Evolutionary conservation across 768 basidiomycete species (phyloP).

Genomic region (Boletus insuetus): DNA sequence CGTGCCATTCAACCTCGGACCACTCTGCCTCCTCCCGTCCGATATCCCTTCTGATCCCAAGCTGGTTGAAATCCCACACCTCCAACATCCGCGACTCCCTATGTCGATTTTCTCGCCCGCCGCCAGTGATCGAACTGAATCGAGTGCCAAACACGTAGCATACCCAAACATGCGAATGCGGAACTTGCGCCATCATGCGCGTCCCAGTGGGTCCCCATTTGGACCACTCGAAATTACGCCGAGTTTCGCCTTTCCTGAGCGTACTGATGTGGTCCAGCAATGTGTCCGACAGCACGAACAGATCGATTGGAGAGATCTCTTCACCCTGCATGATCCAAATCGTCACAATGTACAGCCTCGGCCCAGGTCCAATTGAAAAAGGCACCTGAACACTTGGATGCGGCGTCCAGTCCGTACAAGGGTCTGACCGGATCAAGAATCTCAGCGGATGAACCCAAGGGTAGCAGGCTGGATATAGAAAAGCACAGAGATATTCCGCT

Average conservation of each 20-base stretch:
- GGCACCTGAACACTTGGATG: conserved; percentile 37
- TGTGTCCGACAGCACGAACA: conserved; percentile 43
- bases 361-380: conserved; percentile 41
- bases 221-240: conserved; percentile 40
- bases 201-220: conserved; percentile 51
- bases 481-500: conserved; percentile 35
- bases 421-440: conserved; percentile 52
- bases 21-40: conserved; percentile 1
- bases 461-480: conserved; percentile 41
- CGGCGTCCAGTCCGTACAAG: conserved; percentile 46
- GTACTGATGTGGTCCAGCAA: conserved; percentile 28
- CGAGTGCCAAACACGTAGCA: conserved; percentile 55
- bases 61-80: conserved; percentile 53
- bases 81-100: conserved; percentile 27
- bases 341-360: conserved; percentile 48
- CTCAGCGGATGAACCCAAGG: conserved; percentile 26
- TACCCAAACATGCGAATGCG: conserved; percentile 48
- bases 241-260: conserved; percentile 12
- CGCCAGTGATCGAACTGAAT: conserved; percentile 33
- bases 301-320: conserved; percentile 32
- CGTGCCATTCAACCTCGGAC: conserved; percentile 20
- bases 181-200: conserved; percentile 39
- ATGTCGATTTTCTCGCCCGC: conserved; percentile 9
- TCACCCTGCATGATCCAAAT: conserved; percentile 36
- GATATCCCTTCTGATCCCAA: conserved; percentile 32